These are phyloP conservation scores for Russula abietina DNA, from an alignment of 768 basidiomycete species.

Conservation along the genomic window DNA sequence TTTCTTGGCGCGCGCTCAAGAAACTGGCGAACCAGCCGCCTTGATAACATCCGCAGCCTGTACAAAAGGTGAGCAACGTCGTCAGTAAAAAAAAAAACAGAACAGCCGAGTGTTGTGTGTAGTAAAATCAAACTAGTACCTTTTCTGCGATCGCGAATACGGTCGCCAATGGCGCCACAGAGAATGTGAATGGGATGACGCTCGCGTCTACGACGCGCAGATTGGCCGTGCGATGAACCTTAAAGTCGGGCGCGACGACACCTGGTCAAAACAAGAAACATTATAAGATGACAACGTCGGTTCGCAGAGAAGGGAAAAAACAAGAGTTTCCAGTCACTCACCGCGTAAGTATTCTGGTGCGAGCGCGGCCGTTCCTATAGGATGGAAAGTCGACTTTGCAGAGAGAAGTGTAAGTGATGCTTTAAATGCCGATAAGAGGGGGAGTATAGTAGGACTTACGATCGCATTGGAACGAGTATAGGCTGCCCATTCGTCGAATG, in stretches of 20 bases:
- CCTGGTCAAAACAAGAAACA: constrained; percentile 25
- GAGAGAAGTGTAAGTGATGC: background rate
- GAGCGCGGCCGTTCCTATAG: constrained; percentile 37
- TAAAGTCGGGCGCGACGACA: constrained; percentile 38
- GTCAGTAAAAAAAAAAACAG: too few species aligned
- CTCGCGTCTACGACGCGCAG: constrained; percentile 33
- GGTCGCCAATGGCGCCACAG: constrained; percentile 21
- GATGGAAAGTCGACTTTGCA: constrained; percentile 22
- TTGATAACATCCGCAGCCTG: constrained; percentile 22
- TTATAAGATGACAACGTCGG: background rate
- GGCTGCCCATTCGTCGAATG: constrained; percentile 20
- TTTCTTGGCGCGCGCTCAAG: background rate
- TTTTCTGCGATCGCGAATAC: constrained; percentile 24
- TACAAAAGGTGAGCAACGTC: background rate
- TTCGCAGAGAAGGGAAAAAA: background rate
- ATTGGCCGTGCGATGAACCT: constrained; percentile 41
- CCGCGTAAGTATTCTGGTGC: constrained; percentile 35
- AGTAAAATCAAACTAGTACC: background rate
- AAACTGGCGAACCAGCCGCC: background rate
- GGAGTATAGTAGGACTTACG: background rate
- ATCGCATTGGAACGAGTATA: constrained; percentile 23
- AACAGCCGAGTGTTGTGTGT: too few species aligned
- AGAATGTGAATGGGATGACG: constrained; percentile 23
- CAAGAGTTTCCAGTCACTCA: background rate
- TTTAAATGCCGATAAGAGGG: background rate